These are phyloP conservation scores for Plasmodium berghei DNA, from an alignment of 169 alveolate species.

Conservation along the genomic window DNA sequence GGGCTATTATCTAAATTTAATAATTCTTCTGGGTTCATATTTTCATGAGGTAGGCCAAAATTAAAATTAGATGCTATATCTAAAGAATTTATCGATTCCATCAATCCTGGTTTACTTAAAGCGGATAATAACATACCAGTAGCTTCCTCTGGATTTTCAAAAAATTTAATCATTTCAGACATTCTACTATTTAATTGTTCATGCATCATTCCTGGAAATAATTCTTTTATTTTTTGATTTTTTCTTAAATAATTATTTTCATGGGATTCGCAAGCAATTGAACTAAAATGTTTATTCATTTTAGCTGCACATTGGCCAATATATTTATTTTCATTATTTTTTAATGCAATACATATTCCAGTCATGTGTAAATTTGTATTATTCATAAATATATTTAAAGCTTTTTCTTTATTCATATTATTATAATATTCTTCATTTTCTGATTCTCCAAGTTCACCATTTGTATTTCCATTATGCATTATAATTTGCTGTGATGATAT, in stretches of 20 bases:
- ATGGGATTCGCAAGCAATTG: conserved; percentile 7
- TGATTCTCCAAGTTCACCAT: not conserved
- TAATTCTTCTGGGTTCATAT: too few relatives aligned
- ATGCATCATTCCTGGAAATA: not conserved
- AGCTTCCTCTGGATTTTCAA: conserved; percentile 17
- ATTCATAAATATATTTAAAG: conserved; percentile 2
- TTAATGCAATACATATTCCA: conserved; percentile 21
- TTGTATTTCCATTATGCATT: not conserved
- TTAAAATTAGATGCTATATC: too few relatives aligned
- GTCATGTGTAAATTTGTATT: conserved; percentile 12
- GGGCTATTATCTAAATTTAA: too few relatives aligned
- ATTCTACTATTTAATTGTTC: conserved; percentile 25
- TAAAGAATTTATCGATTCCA: too few relatives aligned
- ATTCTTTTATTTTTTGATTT: not conserved
- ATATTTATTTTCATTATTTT: conserved; percentile 8
- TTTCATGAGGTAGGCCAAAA: too few relatives aligned
- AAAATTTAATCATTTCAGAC: conserved; percentile 20
- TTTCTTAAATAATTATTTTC: conserved; percentile 1
- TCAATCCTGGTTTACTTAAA: not conserved
- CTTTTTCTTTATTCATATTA: conserved; percentile 34
- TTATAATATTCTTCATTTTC: not conserved
- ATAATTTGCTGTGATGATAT: conserved; percentile 5
- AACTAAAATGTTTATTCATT: conserved; percentile 5
- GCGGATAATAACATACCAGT: conserved; percentile 3
- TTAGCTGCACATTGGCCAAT: not conserved